These are phyloP conservation scores for Gaertneriomyces sp. DNA, from an alignment of 192 early-diverging fungal genomes.

Conservation along the genomic window DNA sequence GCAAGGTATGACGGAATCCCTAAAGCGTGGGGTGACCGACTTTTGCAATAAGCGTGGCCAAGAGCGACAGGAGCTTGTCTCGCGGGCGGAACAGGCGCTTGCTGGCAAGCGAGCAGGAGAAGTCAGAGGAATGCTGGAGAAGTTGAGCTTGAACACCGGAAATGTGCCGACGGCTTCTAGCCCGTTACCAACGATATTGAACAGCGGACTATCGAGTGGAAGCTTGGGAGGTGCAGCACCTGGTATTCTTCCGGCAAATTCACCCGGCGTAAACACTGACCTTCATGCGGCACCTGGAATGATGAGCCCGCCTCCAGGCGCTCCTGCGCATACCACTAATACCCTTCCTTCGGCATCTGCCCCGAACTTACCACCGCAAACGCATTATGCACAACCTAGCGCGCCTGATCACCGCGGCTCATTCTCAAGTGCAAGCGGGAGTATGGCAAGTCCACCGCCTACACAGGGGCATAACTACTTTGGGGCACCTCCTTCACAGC, in stretches of 20 bases:
- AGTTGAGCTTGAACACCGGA: slow-evolving; percentile 31
- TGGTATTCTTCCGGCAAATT: no score
- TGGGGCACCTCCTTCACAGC: no score
- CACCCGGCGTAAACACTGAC: no score
- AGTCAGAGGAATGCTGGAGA: slow-evolving; percentile 59
- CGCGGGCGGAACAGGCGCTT: slow-evolving; percentile 48
- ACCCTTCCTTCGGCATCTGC: no score
- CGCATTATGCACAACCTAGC: no score
- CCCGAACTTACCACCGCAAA: no score
- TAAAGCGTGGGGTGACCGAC: slow-evolving; percentile 50
- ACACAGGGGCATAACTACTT: no score
- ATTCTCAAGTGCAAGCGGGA: no score
- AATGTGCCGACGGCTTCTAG: slow-evolving; percentile 6
- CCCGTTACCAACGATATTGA: slow-evolving; percentile 22
- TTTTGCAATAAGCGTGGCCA: slow-evolving; percentile 58
- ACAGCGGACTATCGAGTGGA: slow-evolving; percentile 23
- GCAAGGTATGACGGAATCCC: slow-evolving; percentile 51
- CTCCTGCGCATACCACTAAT: not conserved
- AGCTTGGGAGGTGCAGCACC: no score
- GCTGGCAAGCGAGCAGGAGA: slow-evolving; percentile 59
- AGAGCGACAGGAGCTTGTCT: slow-evolving; percentile 56
- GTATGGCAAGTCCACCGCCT: no score
- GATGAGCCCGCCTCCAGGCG: not conserved
- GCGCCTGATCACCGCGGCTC: no score
- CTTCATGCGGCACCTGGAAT: no score